These are phyloP conservation scores for Dujonia santamariae DNA, from an alignment of 1,139 yeast genomes.

Conservation along the genomic window DNA sequence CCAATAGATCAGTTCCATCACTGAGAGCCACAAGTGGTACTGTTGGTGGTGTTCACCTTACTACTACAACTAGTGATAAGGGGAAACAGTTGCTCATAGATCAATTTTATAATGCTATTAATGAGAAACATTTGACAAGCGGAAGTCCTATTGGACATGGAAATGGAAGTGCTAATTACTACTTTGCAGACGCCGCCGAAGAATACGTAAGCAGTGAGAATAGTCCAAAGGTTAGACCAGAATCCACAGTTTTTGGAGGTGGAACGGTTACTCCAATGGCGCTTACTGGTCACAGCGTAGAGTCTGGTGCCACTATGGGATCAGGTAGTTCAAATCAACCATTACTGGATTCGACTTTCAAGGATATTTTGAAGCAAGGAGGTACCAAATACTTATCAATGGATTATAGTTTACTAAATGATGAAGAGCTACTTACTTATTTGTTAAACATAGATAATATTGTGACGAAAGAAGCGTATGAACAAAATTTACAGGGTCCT, in stretches of 20 bases:
- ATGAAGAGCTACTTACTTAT: constrained; percentile 28
- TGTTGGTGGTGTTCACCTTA: background rate
- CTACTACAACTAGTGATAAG: constrained; percentile 5
- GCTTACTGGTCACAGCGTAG: background rate
- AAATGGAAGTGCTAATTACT: background rate
- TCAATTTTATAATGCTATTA: constrained; percentile 7
- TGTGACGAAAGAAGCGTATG: constrained; percentile 7
- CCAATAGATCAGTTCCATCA: constrained; percentile 1
- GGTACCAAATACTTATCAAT: constrained; percentile 20
- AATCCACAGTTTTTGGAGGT: too few relatives aligned
- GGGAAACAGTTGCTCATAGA: constrained; percentile 7
- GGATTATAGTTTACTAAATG: constrained; percentile 16
- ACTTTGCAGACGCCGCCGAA: too few relatives aligned
- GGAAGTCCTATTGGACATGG: background rate
- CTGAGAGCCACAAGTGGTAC: background rate
- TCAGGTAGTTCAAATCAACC: too few relatives aligned
- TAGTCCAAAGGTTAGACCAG: background rate
- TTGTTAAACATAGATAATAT: constrained; percentile 34
- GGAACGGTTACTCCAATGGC: too few relatives aligned
- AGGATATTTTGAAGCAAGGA: constrained; percentile 19
- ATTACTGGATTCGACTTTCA: constrained; percentile 11
- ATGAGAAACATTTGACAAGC: constrained; percentile 2
- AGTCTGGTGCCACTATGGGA: too few relatives aligned
- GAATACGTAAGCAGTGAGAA: background rate
- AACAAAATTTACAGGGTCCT: too few relatives aligned